Evolutionary conservation across 306 rosid genomes (phyloP), one percentile per base, ranked within the genome.

Genomic region (Macrotyloma uniflorum): DNA sequence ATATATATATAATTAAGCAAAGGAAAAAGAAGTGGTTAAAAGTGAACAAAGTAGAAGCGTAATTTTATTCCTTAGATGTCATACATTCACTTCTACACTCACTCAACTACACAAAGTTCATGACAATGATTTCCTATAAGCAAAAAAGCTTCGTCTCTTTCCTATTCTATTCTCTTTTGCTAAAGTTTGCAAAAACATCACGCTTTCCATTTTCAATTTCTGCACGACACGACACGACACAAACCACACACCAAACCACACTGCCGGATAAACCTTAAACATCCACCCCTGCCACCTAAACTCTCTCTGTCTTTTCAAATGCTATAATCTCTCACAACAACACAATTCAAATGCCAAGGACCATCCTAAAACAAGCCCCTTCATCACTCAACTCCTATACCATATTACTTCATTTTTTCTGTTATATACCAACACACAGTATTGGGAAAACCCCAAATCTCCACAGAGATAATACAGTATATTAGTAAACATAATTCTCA

Each of bases 281-380:
- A 71, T 87, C 87, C 83, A 91, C 87, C 94, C 36, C 90, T 72
- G 80, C 90, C 85, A 24, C 81, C 50, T 40, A 74, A 53, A 49
- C 46, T 82, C 16, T 45, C 70, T 74, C 84, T 77, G 81, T 87
- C 57, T 49, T 83, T 70, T n/a, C 46, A 54, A 66, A 75, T 33
- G 30, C n/a, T n/a, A n/a, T n/a, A n/a, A n/a, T n/a, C n/a, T n/a
- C n/a, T n/a, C n/a, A 74, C 33, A 81, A 54, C 79, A 57, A 66
- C 61, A 75, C 71, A 71, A 58, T 59, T 68, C 50, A 65, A 77
- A 80, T 65, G 69, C 57, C 20, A 26, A 51, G 83, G 79, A 72
- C 90, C 62, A 58, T 74, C 35, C 57, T 78, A 78, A 90, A 78
- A 74, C 74, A 76, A 80, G 78, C 81, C 86, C 90, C 51, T 76